Evolutionary conservation across 2,329 filamentous ascomycete species (phyloP), one percentile per base, ranked within the genome.

Genomic region (Fusarium miscanthi): DNA sequence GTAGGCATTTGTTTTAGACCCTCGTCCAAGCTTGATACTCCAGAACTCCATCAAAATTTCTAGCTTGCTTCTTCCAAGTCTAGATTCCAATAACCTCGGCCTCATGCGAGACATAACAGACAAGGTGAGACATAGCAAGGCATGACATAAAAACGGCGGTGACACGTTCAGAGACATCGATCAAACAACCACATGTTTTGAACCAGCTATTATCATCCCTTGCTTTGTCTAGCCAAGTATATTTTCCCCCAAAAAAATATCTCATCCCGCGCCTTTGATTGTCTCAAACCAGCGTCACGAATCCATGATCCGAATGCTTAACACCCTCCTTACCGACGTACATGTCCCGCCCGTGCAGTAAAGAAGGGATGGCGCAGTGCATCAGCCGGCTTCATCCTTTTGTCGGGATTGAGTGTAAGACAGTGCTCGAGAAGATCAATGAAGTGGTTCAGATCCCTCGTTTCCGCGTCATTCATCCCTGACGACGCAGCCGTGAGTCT

Each of bases 301-400:
- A 61, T 46, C 59, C 30, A 60, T 41, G 31, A 48, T 59, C 37
- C 41, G 57, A 46, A 69, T 66, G 51, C 59, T 38, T 51, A 13
- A 23, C 27, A 33, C 45, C 30, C 41, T 46, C 45, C 41, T 66
- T 57, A 80, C 58, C 77, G 74, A 51, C 78, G 77, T 38, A 76
- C 63, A 33, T 70, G 52, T 41, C 77, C 77, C 51, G 76, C 63
- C 60, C 67, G 74, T 30, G 86, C 84, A 31, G 83, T 85, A 76
- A 98, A 94, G 82, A 98, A 98, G 2, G 93, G 93, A 84, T 98
- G 95, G 78, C 91, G 92, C 76, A 98, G 84, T 53, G 96, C 96
- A 78, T 98, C 95, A 19, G 88, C 86, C 1, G 96, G 93, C 51
- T 93, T 95, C 77, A 96, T 93, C 70, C 96, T 89, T 86, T 97